Evolutionary conservation across 371 early-diverging fungal genomes (phyloP), one percentile per base, ranked within the genome.

Genomic region (Mortierella sp.): DNA sequence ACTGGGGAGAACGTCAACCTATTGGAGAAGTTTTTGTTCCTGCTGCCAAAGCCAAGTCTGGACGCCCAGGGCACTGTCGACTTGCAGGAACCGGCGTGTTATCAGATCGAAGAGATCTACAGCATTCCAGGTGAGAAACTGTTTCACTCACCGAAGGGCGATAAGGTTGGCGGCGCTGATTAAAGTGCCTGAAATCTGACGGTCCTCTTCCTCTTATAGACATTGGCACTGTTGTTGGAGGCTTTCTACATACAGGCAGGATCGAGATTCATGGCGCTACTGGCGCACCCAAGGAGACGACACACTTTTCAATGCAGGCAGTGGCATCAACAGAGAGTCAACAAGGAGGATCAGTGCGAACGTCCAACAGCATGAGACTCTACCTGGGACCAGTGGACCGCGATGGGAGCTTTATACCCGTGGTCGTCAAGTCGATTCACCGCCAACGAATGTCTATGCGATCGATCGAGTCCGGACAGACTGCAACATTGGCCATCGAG

Each of bases 71-170:
- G 78, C 10, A 78, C 75, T 0, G 73, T 54, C 1, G 69, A 77
- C 28, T 75, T 73, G 11, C 90, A 90, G 44, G 90, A 92, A 28
- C 88, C 95, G 44, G 93, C 91, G 51, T 96, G 96, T 80, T 94
- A 93, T 81, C 95, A 96, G 78, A 95, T 98, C 73, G 97, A 95
- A 75, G 97, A 97, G 87, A 94, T 95, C 0, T 98, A 96, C 82
- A 89, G 89, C 14, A 93, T 98, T 10, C 96, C 96, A 76, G 93
- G 96, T 95, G 82, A 91, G 92, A 67, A 54, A 90, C 92, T 2
- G 90, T 93, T 6, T 89, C 91, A 31, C 81, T 14, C 26, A 34
- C n/a, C 77, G 77, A 46, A 94, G 93, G 34, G 73, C 76, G 28
- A 89, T 92, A n/a, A 88, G 84, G 61, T 86, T 89, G 34, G 93